Base-by-base conservation (phyloP, 2,329 filamentous ascomycete genomes). In the Verticillium tricorpus region DNA sequence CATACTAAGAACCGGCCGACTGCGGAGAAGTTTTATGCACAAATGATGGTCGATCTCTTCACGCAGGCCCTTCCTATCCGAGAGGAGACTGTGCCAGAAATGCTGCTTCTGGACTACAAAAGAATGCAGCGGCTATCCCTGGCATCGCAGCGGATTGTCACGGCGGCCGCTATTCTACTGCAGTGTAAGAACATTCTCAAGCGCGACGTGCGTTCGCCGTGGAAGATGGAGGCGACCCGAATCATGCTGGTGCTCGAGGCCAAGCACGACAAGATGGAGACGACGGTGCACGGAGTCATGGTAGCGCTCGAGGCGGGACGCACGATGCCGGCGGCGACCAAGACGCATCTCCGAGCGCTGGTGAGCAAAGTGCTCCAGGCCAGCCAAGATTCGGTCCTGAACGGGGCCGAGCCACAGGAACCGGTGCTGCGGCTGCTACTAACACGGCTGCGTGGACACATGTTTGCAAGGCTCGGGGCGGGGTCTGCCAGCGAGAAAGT, bases 141-240 rank as follows among this genome's bases (percentile, higher is more conserved):
- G 22, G 74, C 68, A 66, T 69, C 77, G 0, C 75, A 76, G 56
- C 84, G 86, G 55, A 88, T 94, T 67, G 85, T 91, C 25, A 90
- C 89, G 1, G 85, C 89, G 3, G 90, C 89, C 1, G 89, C 90
- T 0, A 89, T 94, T 57, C 78, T 93, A 32, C 77, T 94, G 15
- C 92, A 92, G 59, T 89, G 89, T 73, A 95, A 95, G 78, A 94
- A 93, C 67, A 80, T 94, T 8, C 82, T 95, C 35, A 93, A 93
- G 75, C 86, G 91, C 17, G 91, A 94, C 69, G 89, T 92, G 3
- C 86, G 91, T 55, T 84, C 85, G 14, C 86, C 89, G 22, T 95
- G 91, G 91, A 91, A 89, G 73, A 85, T 81, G 28, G 89, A 93
- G 74, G 89, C 90, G 0, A 78, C 80, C 2, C 86, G 90, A n/a